Base-by-base conservation (phyloP, 495 filamentous ascomycete species). In the Zalerion maritima region DNA sequence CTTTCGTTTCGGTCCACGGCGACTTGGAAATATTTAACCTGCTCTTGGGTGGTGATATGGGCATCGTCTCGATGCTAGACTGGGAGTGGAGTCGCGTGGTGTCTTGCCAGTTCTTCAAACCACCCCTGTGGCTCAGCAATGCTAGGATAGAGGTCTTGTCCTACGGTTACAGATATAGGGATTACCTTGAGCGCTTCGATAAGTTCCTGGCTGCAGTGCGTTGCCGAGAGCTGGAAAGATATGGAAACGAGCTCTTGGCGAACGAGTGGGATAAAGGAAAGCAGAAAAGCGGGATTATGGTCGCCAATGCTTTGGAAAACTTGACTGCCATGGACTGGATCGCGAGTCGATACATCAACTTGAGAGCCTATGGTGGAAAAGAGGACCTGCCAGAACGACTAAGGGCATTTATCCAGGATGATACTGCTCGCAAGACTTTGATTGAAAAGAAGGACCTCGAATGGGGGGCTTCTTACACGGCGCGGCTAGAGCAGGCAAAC, bases 271-370 rank as follows among this genome's bases (percentile, higher is more conserved):
- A 14, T 18, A 26, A 16, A 15, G 43, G 19, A 30, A 38, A 45
- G 19, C 4, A 35, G 31, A 30, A 40, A 18, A 32, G 45, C 15
- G 41, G 44, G 18, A 32, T 45, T 26, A 26, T 47, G 3, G 38
- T 47, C 19, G 34, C 37, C 13, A 40, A 34, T 26, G 41, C 44
- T 11, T 31, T 42, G 29, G 44, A 42, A 36, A 44, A 41, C 29
- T 45, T 34, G 44, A 47, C 44, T 11, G 41, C 26, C 12, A 45
- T 47, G 22, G 44, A 47, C 31, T 47, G 33, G 37, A 41, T 45
- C 16, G 44, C 37, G n/a, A n/a, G n/a, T n/a, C n/a, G n/a, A n/a
- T n/a, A n/a, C 44, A 36, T 41, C 13, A 30, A 31, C 27, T 25
- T 7, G 34, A 26, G 12, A 18, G 3, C 16, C 13, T 36, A 35